These are phyloP conservation scores for Fusarium stilboides DNA, from an alignment of 2,329 filamentous ascomycete species.

Conservation along the genomic window DNA sequence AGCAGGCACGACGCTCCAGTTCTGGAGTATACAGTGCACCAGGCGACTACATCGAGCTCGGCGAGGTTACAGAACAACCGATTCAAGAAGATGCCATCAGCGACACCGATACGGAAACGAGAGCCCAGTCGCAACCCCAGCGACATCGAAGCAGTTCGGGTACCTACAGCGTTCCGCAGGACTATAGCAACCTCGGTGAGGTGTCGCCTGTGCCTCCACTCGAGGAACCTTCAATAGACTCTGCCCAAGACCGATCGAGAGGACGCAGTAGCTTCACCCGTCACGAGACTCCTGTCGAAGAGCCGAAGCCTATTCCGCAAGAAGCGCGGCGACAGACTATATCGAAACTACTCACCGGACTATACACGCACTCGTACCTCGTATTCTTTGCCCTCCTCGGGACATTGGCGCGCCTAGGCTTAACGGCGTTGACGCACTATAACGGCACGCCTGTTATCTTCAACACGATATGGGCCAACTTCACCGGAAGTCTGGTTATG, in stretches of 20 bases:
- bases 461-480: conserved; percentile 88
- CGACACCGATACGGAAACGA: neutral
- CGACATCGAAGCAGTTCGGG: conserved; percentile 24
- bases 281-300: neutral
- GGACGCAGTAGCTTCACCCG: conserved; percentile 21
- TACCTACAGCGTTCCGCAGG: conserved; percentile 49
- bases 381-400: conserved; percentile 89
- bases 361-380: conserved; percentile 85
- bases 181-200: conserved; percentile 62
- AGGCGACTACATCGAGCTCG: conserved; percentile 5
- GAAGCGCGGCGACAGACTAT: conserved; percentile 47
- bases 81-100: neutral
- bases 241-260: conserved; percentile 14
- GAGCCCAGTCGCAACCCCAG: neutral
- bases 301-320: conserved; percentile 22
- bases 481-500: conserved; percentile 85
- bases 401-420: conserved; percentile 84
- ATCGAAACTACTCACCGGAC: conserved; percentile 68
- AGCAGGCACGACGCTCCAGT: neutral
- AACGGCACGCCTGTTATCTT: conserved; percentile 82
- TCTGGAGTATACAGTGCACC: conserved; percentile 18
- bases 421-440: conserved; percentile 85
- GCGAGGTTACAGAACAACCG: conserved; percentile 4
- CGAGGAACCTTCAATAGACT: conserved; percentile 8
- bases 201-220: conserved; percentile 39